Percentiles rank a stretch among this genome's conserved stretches.
phyloP scores from a whole-genome alignment of 2,329 filamentous ascomycete species.

The Fusarium staphyleae region DNA sequence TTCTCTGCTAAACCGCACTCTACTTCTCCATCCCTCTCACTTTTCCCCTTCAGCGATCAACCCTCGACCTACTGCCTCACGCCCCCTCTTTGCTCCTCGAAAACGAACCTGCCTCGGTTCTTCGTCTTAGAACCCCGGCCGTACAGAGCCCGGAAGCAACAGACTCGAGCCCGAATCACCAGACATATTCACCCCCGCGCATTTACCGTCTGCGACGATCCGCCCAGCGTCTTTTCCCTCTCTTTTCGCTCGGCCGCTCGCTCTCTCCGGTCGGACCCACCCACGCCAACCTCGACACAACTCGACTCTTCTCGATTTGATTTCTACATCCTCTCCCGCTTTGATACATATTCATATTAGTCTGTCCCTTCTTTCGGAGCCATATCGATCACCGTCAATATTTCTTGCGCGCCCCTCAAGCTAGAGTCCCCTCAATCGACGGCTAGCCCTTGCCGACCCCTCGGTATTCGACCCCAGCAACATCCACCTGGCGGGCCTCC shows the following conservation, averaged over 20 bases:
- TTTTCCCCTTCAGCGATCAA: slow-evolving; percentile 16
- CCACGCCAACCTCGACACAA: slow-evolving; percentile 15
- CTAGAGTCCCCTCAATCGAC: background rate
- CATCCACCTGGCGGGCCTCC: slow-evolving; percentile 2
- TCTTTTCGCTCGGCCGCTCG: slow-evolving; percentile 24
- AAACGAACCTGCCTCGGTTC: too few species aligned
- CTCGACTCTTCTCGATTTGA: slow-evolving; percentile 1
- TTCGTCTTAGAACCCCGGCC: too few species aligned
- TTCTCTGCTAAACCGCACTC: too few species aligned
- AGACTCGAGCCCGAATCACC: slow-evolving; percentile 24
- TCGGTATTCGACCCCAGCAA: slow-evolving; percentile 7
- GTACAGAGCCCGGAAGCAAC: slow-evolving; percentile 2
- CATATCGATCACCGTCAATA: background rate
- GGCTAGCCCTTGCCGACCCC: slow-evolving; percentile 4
- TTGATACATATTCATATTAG: background rate
- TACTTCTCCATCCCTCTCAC: too few species aligned
- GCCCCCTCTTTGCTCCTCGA: background rate
- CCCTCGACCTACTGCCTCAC: slow-evolving; percentile 2
- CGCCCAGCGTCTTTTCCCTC: slow-evolving; percentile 21
- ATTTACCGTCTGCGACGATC: slow-evolving; percentile 29
- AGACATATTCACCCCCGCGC: slow-evolving; percentile 32
- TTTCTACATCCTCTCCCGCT: background rate
- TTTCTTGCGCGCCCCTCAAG: background rate
- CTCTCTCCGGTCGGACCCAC: slow-evolving; percentile 22
- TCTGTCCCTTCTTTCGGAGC: slow-evolving; percentile 1